These are phyloP conservation scores for Alternaria panax DNA, from an alignment of 2,329 filamentous ascomycete species.

Conservation along the genomic window DNA sequence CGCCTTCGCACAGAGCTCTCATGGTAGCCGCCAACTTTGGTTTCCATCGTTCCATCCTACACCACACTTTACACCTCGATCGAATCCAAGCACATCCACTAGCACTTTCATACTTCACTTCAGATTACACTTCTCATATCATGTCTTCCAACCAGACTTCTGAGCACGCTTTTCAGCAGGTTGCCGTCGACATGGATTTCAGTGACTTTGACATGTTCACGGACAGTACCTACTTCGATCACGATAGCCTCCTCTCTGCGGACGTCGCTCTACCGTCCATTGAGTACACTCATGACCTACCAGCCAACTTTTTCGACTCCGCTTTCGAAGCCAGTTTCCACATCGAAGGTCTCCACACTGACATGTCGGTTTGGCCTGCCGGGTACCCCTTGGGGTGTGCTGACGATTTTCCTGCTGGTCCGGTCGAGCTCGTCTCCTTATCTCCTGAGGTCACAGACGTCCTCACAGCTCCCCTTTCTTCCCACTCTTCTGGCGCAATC, in stretches of 20 bases:
- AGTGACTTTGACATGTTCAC: neutral
- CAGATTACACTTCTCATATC: neutral
- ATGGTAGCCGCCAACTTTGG: neutral
- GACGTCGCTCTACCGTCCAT: neutral
- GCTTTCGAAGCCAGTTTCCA: neutral
- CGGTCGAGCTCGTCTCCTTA: neutral
- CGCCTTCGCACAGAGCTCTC: constrained; percentile 1
- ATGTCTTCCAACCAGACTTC: neutral
- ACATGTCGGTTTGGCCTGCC: constrained; percentile 1
- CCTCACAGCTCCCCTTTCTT: neutral
- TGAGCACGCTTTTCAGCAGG: neutral
- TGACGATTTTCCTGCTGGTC: neutral
- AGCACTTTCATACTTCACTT: neutral
- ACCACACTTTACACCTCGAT: neutral
- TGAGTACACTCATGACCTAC: neutral
- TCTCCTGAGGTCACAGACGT: neutral
- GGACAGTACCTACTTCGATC: neutral
- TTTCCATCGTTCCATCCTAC: neutral
- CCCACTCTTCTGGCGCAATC: neutral
- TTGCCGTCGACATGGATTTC: neutral
- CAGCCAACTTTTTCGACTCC: neutral
- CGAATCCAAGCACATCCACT: neutral
- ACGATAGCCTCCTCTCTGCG: neutral
- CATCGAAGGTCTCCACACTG: neutral
- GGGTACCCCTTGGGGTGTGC: neutral